Conservation (phyloP, 2,329 filamentous ascomycete species). For the Monilinia laxa region DNA sequence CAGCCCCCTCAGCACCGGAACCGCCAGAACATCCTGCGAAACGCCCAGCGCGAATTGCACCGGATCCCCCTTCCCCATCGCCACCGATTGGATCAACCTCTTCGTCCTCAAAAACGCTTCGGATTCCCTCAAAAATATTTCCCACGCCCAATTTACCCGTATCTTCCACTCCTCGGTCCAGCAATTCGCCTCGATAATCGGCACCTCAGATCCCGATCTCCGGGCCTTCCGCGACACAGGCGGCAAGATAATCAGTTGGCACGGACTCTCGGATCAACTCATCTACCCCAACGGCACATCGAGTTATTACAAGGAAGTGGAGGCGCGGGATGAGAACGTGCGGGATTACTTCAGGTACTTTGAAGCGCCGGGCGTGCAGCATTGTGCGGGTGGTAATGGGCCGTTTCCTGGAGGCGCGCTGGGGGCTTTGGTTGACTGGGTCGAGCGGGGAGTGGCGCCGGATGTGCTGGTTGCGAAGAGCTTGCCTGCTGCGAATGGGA, state of each 20-base stretch:
- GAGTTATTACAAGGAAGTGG: slow-evolving; percentile 36
- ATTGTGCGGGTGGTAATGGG: slow-evolving; percentile 39
- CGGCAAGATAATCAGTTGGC: slow-evolving; percentile 29
- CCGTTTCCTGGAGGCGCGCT: slow-evolving; percentile 33
- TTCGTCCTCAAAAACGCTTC: slow-evolving; percentile 41
- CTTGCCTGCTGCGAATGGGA: background rate
- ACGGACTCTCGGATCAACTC: slow-evolving; percentile 27
- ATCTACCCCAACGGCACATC: slow-evolving; percentile 24
- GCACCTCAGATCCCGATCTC: slow-evolving; percentile 28
- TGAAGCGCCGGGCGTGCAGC: slow-evolving; percentile 38
- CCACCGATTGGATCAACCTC: slow-evolving; percentile 40
- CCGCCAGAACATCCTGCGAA: background rate
- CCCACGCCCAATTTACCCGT: background rate
- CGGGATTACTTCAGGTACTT: slow-evolving; percentile 42
- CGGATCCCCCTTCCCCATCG: slow-evolving; percentile 38
- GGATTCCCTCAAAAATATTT: slow-evolving; percentile 26
- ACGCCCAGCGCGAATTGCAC: background rate
- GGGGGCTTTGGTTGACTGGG: slow-evolving; percentile 37
- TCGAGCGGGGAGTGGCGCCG: slow-evolving; percentile 40
- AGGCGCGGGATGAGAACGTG: slow-evolving; percentile 22
- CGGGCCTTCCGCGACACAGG: slow-evolving; percentile 23
- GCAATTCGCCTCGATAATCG: slow-evolving; percentile 25
- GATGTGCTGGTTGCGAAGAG: slow-evolving; percentile 24
- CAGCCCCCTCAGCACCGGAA: background rate
- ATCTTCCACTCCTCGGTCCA: slow-evolving; percentile 17